Conservation (phyloP, 106 monocot species). For the Cymbidium sinense region DNA sequence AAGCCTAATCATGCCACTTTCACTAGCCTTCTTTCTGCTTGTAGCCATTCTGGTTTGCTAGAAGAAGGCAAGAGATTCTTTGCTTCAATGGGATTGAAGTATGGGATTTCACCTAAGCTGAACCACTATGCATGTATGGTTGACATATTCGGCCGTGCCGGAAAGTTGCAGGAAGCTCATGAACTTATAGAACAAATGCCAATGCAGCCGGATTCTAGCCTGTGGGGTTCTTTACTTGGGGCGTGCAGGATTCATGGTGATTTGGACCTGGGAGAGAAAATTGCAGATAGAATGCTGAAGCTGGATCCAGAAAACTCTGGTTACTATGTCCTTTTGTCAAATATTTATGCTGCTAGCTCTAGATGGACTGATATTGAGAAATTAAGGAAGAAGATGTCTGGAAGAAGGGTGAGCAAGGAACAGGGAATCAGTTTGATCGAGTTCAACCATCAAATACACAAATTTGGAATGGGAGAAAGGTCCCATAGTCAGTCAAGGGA, state of each 20-base stretch:
- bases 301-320: slow-evolving; percentile 32
- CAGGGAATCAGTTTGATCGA: slow-evolving; percentile 58
- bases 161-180: slow-evolving; percentile 46
- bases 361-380: slow-evolving; percentile 69
- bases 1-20: slow-evolving; percentile 51
- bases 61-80: slow-evolving; percentile 43
- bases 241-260: slow-evolving; percentile 48
- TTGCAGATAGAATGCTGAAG: slow-evolving; percentile 41
- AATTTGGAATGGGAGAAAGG: slow-evolving; percentile 46
- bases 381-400: slow-evolving; percentile 42
- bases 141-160: slow-evolving; percentile 61
- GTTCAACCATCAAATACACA: slow-evolving; percentile 29
- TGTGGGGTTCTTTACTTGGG: slow-evolving; percentile 58
- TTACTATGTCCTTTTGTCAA: slow-evolving; percentile 67
- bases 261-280: slow-evolving; percentile 36
- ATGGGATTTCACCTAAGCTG: slow-evolving; percentile 29
- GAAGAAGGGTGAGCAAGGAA: slow-evolving; percentile 33
- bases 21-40: slow-evolving; percentile 47
- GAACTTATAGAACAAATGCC: slow-evolving; percentile 46
- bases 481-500: slow-evolving; percentile 38
- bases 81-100: slow-evolving; percentile 22
- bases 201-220: slow-evolving; percentile 33
- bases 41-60: slow-evolving; percentile 48
- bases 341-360: slow-evolving; percentile 57
- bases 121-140: slow-evolving; percentile 60